Evolutionary conservation across 2,329 filamentous ascomycete species (phyloP).

Genomic region (Stagonosporopsis cucurbitacearum): DNA sequence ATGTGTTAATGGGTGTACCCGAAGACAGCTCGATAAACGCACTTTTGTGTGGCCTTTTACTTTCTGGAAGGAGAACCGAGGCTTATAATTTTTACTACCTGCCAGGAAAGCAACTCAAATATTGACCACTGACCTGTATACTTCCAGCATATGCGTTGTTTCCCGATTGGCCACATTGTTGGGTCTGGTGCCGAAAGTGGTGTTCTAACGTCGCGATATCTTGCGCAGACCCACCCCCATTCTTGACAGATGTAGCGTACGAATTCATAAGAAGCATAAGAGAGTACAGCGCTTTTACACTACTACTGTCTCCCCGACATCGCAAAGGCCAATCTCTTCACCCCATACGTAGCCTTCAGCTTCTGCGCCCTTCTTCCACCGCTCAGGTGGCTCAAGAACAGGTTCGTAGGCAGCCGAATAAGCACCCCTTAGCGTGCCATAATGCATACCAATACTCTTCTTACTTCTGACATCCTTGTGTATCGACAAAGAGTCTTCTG

Average conservation of each 20-base stretch:
- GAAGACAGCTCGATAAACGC: neutral
- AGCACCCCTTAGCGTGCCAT: slow-evolving; percentile 56
- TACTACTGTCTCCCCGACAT: slow-evolving; percentile 57
- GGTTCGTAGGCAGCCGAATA: slow-evolving; percentile 57
- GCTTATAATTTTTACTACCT: neutral
- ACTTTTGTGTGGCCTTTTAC: neutral
- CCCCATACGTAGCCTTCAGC: slow-evolving; percentile 51
- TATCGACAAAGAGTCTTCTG: slow-evolving; percentile 57
- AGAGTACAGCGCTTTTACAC: slow-evolving; percentile 34
- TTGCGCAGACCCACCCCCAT: slow-evolving; percentile 3
- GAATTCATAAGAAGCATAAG: neutral
- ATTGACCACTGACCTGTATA: neutral
- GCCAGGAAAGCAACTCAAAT: neutral
- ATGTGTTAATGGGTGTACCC: neutral
- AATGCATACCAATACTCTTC: slow-evolving; percentile 61
- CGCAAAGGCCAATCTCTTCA: slow-evolving; percentile 49
- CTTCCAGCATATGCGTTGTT: neutral
- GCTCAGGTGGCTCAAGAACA: slow-evolving; percentile 55
- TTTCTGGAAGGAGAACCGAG: neutral
- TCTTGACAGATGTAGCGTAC: neutral
- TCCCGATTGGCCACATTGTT: neutral
- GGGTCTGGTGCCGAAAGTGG: neutral
- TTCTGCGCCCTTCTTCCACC: slow-evolving; percentile 55
- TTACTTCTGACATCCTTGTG: slow-evolving; percentile 56
- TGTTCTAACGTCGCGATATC: neutral